Evolutionary conservation across 768 basidiomycete species (phyloP), one percentile per base, ranked within the genome.

Genomic region (Suillus plorans): DNA sequence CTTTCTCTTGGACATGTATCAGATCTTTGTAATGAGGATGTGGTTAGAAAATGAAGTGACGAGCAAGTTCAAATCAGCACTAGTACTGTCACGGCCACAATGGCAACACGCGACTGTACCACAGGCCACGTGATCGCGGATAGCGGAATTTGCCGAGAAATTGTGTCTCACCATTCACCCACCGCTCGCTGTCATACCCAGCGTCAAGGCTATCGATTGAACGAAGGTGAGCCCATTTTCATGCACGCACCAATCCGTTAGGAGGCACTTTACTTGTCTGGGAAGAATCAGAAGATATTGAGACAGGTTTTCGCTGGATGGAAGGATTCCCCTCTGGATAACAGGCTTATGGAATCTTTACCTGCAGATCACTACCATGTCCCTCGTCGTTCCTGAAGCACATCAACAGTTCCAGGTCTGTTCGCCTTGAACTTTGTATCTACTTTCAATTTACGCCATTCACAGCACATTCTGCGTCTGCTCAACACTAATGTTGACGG

Each of bases 401-500:
- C 94, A 98, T 77, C 89, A 92, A 75, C 95, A 96, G 83, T 97
- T 97, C 82, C 95, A 95, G 85, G 94, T 93, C 68, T 67, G 81
- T 74, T 28, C 49, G 16, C 34, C 39, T 20, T 25, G 12, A 22
- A 53, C 58, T 55, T 28, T 20, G 20, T 14, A 9, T 55, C 16
- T 36, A 25, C 60, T 31, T 28, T 41, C 22, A 45, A 39, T 45
- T 61, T 39, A 41, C 16, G 16, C 42, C 22, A 41, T 41, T 8
- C 72, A 47, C 74, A 98, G 94, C 97, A 99, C 88, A 99, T 99
- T 80, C 83, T 99, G 66, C 97, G 97, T 91, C 89, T 99, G 53
- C 85, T 97, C 72, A 99, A 99, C 86, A 99, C 97, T 78, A 99
- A 99, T 84, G 97, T 99, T 70, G 97, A 99, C 80, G 97, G 97